phyloP scores from a whole-genome alignment of 2,329 filamentous ascomycete genomes.

The Cyclaneusma minus region DNA sequence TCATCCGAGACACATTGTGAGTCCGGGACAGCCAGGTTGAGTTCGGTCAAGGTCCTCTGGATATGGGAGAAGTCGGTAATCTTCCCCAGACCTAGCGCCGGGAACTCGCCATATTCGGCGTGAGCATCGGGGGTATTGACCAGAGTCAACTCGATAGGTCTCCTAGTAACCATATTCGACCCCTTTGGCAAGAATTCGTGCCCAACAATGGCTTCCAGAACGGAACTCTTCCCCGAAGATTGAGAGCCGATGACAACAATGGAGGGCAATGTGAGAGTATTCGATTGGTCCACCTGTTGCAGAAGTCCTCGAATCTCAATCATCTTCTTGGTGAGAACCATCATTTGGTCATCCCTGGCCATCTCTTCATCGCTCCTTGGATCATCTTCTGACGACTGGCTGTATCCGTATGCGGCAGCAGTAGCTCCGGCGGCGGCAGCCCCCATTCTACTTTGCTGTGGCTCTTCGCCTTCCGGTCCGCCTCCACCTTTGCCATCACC shows the following conservation, averaged over 20 bases:
- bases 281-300: slow-evolving; percentile 82
- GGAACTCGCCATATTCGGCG: slow-evolving; percentile 91
- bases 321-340: slow-evolving; percentile 98
- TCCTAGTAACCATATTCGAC: slow-evolving; percentile 94
- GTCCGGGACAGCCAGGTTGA: slow-evolving; percentile 85
- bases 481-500: slow-evolving; percentile 11
- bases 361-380: slow-evolving; percentile 43
- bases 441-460: slow-evolving; percentile 42
- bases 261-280: slow-evolving; percentile 73
- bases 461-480: slow-evolving; percentile 26
- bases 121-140: slow-evolving; percentile 83
- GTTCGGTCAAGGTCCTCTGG: slow-evolving; percentile 83
- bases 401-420: slow-evolving; percentile 66
- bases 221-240: slow-evolving; percentile 95
- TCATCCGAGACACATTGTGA: slow-evolving; percentile 90
- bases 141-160: slow-evolving; percentile 89
- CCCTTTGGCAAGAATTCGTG: slow-evolving; percentile 97
- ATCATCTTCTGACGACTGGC: slow-evolving; percentile 51
- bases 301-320: slow-evolving; percentile 93
- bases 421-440: slow-evolving; percentile 54
- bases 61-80: slow-evolving; percentile 87
- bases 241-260: slow-evolving; percentile 99
- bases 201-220: slow-evolving; percentile 90
- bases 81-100: slow-evolving; percentile 74
- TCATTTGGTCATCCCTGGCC: slow-evolving; percentile 94